Conservation (phyloP, 1,284 basidiomycete genomes). For the Ustilago trichophora region DNA sequence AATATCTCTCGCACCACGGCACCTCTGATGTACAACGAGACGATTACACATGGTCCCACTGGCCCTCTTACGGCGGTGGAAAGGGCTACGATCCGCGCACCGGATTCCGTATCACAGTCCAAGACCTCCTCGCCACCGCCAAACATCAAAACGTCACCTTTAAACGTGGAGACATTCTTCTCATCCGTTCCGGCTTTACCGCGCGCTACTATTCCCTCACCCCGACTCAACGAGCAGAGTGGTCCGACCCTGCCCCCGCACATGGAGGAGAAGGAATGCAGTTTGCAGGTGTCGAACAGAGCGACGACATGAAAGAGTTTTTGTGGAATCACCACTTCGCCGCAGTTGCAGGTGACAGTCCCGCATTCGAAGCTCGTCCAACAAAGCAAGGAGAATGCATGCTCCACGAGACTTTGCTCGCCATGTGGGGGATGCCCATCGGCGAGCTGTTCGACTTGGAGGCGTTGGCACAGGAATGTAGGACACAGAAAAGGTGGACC, state of each 20-base stretch:
- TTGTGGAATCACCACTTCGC: slow-evolving; percentile 80
- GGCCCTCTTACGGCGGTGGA: slow-evolving; percentile 27
- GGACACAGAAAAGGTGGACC: slow-evolving; percentile 62
- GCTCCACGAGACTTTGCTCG: slow-evolving; percentile 56
- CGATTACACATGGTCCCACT: slow-evolving; percentile 14
- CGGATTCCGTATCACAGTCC: slow-evolving; percentile 72
- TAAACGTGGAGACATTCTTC: slow-evolving; percentile 50
- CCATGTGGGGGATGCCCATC: slow-evolving; percentile 64
- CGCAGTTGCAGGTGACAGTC: slow-evolving; percentile 77
- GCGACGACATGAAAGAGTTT: slow-evolving; percentile 57
- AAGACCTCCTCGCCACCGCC: slow-evolving; percentile 74
- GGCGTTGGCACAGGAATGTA: slow-evolving; percentile 63
- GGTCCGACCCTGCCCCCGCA: slow-evolving; percentile 60
- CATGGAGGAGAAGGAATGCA: slow-evolving; percentile 19
- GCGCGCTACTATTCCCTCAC: slow-evolving; percentile 71
- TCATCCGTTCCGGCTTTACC: slow-evolving; percentile 72
- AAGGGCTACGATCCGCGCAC: slow-evolving; percentile 72
- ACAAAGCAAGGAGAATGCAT: slow-evolving; percentile 22
- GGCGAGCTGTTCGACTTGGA: slow-evolving; percentile 69
- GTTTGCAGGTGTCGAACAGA: slow-evolving; percentile 56
- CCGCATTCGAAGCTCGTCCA: slow-evolving; percentile 75
- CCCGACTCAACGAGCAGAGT: slow-evolving; percentile 70
- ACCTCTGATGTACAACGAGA: slow-evolving; percentile 12
- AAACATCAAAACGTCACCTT: slow-evolving; percentile 72
- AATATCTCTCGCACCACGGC: slow-evolving; percentile 47